Evolutionary conservation across 495 filamentous ascomycete species (phyloP).

Genomic region (Penicillium taxi): DNA sequence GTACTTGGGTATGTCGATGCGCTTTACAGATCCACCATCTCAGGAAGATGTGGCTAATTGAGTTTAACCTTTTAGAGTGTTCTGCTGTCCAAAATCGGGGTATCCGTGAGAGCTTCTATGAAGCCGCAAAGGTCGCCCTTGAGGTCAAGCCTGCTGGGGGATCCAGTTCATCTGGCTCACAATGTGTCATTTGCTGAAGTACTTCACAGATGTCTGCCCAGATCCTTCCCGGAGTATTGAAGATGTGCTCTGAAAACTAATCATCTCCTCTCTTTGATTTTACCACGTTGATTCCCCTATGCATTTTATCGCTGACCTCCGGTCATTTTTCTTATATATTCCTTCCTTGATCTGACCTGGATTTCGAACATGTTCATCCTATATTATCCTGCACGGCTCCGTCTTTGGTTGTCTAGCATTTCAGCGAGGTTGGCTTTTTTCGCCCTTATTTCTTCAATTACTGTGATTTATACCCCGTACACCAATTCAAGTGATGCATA

Average conservation of each 20-base stretch:
- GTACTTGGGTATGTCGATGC: conserved; percentile 62
- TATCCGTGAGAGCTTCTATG: conserved; percentile 97
- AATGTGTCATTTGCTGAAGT: conserved; percentile 31
- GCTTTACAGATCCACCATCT: neutral
- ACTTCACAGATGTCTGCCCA: neutral
- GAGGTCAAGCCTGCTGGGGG: conserved; percentile 58
- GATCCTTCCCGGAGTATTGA: too few relatives aligned
- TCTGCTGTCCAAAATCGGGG: conserved; percentile 95
- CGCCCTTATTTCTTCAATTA: too few relatives aligned
- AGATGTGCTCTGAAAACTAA: neutral
- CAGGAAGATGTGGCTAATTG: neutral
- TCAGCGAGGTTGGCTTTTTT: conserved; percentile 22
- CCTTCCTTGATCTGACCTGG: conserved; percentile 3
- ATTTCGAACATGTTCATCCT: neutral
- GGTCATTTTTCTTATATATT: conserved; percentile 4
- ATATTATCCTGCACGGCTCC: conserved; percentile 16
- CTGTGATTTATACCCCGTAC: too few relatives aligned
- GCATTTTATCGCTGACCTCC: conserved; percentile 14
- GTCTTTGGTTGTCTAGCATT: conserved; percentile 14
- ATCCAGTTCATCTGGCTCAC: conserved; percentile 24
- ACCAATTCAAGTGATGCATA: conserved; percentile 20
- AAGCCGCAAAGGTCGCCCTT: conserved; percentile 92
- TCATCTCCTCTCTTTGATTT: neutral
- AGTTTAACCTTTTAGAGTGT: conserved; percentile 58
- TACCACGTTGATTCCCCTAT: conserved; percentile 22